Conservation (phyloP, 371 early-diverging fungal genomes). For the Haplosporangium sp. region DNA sequence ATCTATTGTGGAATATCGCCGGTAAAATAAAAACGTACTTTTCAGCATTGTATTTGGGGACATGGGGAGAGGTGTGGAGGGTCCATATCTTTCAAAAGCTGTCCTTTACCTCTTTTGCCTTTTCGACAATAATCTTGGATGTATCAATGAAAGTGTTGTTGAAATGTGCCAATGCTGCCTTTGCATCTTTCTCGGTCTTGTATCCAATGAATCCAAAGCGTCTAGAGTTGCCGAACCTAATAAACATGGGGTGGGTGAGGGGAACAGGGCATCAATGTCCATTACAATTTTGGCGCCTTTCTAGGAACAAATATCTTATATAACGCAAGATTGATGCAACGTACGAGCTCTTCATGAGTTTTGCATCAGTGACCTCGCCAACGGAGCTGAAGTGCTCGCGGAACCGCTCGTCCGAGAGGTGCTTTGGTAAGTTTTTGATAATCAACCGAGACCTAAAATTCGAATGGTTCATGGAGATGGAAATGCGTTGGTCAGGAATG, state of each 20-base stretch:
- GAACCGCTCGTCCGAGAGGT: conserved; percentile 85
- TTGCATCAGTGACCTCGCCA: conserved; percentile 93
- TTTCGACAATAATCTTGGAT: conserved; percentile 84
- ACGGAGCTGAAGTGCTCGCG: conserved; percentile 86
- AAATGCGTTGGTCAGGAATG: neutral
- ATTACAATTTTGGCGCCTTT: too few relatives aligned
- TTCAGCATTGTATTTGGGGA: neutral
- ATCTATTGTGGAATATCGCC: conserved; percentile 56
- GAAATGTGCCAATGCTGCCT: conserved; percentile 84
- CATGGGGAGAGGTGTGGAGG: too few relatives aligned
- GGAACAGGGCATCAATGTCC: too few relatives aligned
- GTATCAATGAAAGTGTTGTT: conserved; percentile 94
- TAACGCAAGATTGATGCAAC: conserved; percentile 17
- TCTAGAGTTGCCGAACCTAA: conserved; percentile 82
- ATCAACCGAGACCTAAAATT: conserved; percentile 35
- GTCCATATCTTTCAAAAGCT: too few relatives aligned
- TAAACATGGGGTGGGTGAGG: neutral
- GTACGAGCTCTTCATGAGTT: conserved; percentile 85
- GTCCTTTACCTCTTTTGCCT: conserved; percentile 79
- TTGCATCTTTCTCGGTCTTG: conserved; percentile 85
- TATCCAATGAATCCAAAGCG: conserved; percentile 95
- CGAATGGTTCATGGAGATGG: neutral
- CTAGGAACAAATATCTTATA: neutral
- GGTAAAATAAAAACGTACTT: neutral
- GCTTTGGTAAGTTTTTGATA: conserved; percentile 90